phyloP scores from a whole-genome alignment of 441 rosid species.

The Biscutella auriculata region DNA sequence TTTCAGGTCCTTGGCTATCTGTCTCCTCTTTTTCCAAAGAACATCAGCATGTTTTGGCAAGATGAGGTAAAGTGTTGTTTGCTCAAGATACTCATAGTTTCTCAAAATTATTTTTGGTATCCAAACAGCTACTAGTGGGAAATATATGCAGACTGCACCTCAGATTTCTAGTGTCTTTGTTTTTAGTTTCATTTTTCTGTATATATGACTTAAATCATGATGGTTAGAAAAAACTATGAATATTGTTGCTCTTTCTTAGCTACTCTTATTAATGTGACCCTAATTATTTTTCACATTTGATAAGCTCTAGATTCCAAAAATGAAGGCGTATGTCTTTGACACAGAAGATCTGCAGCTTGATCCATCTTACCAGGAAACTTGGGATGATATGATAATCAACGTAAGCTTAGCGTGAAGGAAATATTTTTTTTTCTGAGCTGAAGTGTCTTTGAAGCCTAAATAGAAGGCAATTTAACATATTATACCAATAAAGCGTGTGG shows the following conservation, averaged over 20 bases:
- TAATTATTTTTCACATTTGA: conserved; percentile 51
- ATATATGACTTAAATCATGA: not conserved
- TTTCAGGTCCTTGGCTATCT: conserved; percentile 80
- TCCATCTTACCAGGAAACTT: conserved; percentile 83
- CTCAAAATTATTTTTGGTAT: not conserved
- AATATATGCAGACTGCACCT: not conserved
- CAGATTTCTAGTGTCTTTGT: not conserved
- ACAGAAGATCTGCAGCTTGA: conserved; percentile 95
- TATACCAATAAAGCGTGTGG: conserved; percentile 1
- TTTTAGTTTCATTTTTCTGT: not conserved
- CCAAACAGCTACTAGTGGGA: not conserved
- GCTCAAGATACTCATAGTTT: conserved; percentile 10
- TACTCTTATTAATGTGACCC: conserved; percentile 18
- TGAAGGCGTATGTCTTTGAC: conserved; percentile 98
- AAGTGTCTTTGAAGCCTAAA: conserved; percentile 2
- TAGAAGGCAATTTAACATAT: not conserved
- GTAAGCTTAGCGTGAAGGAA: conserved; percentile 33
- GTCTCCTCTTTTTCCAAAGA: conserved; percentile 88
- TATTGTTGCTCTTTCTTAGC: not conserved
- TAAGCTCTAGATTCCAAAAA: conserved; percentile 99
- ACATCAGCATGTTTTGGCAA: conserved; percentile 87
- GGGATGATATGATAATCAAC: conserved; percentile 98
- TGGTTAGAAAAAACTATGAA: not conserved
- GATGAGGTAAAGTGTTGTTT: conserved; percentile 73
- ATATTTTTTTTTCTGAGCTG: not conserved